Conservation (phyloP, 148 eudicot species). For the Rheum nobile region DNA sequence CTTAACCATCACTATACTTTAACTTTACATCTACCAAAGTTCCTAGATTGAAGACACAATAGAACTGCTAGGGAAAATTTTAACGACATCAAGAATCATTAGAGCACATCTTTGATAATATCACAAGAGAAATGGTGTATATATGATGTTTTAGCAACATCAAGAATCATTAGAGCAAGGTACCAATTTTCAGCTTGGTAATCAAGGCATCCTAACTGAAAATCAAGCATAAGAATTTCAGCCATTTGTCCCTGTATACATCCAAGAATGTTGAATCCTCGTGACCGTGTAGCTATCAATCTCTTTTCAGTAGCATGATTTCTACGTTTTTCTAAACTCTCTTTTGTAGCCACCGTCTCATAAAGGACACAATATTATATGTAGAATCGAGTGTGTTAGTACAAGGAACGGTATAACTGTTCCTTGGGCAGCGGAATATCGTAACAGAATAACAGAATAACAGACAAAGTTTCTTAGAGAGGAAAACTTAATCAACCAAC, state of each 20-base stretch:
- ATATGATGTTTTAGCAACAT: not conserved
- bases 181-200: slow-evolving; percentile 89
- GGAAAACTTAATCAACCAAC: too few relatives aligned
- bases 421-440: too few relatives aligned
- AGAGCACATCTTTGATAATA: not conserved
- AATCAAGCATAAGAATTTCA: slow-evolving; percentile 62
- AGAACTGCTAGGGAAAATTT: not conserved
- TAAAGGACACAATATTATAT: slow-evolving; percentile 96
- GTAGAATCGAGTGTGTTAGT: too few relatives aligned
- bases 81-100: not conserved
- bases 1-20: not conserved
- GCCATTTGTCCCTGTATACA: slow-evolving; percentile 95
- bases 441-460: too few relatives aligned
- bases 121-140: not conserved
- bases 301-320: slow-evolving; percentile 33
- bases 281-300: slow-evolving; percentile 41
- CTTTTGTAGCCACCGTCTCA: slow-evolving; percentile 94
- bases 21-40: not conserved
- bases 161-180: too few relatives aligned
- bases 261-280: slow-evolving; percentile 77
- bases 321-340: slow-evolving; percentile 66
- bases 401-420: too few relatives aligned
- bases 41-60: not conserved
- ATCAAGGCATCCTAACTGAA: slow-evolving; percentile 89
- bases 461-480: too few relatives aligned